These are phyloP conservation scores for Lecanosticta acicola DNA, from an alignment of 2,329 filamentous ascomycete species.

Conservation along the genomic window DNA sequence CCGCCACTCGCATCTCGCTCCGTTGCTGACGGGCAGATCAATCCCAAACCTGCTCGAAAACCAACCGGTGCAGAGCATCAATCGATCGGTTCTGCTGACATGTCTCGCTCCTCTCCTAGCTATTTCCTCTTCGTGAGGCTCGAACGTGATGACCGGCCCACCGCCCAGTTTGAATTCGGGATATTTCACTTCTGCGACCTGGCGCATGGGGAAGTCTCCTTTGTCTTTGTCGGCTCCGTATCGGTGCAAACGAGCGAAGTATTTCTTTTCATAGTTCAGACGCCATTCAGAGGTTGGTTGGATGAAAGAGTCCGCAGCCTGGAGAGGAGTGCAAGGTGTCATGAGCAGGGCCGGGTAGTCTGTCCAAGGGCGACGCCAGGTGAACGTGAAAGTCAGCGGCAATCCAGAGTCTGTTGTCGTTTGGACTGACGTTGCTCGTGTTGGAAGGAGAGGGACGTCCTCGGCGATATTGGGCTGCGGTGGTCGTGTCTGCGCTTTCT, in stretches of 20 bases:
- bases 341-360: not conserved
- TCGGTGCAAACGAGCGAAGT: not conserved
- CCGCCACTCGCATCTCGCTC: too few species aligned
- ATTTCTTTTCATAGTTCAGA: not conserved
- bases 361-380: not conserved
- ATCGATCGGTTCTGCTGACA: not conserved
- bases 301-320: not conserved
- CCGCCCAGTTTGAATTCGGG: not conserved
- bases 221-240: not conserved
- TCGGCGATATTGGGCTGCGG: not conserved
- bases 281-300: not conserved
- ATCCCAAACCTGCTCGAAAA: not conserved
- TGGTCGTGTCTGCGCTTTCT: not conserved
- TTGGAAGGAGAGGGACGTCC: not conserved
- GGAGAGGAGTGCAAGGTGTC: not conserved
- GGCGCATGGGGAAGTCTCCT: not conserved
- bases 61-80: constrained; percentile 6
- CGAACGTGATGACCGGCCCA: constrained; percentile 3
- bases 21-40: too few species aligned
- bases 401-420: not conserved
- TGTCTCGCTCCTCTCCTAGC: not conserved
- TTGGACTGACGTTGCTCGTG: not conserved
- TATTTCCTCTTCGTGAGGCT: constrained; percentile 5
- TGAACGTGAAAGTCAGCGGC: not conserved
- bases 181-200: constrained; percentile 8